phyloP scores from a whole-genome alignment of 2,329 filamentous ascomycete species.

The Trichophyton schoenleinii region DNA sequence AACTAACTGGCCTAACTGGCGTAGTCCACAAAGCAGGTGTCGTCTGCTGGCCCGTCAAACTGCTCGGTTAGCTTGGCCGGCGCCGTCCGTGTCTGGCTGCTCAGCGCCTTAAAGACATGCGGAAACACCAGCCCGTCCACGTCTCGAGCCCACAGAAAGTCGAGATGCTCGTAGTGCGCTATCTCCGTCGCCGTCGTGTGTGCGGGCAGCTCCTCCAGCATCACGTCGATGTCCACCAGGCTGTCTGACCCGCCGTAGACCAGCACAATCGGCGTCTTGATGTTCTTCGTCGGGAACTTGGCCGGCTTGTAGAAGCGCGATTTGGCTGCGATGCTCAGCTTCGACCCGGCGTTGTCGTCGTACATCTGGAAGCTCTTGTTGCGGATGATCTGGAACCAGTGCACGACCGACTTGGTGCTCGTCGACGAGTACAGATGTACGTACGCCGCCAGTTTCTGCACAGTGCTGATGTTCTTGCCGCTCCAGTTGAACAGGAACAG shows the following conservation, averaged over 20 bases:
- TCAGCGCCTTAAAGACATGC: constrained; percentile 79
- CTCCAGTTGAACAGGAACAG: constrained; percentile 83
- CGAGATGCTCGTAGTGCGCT: constrained; percentile 87
- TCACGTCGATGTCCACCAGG: constrained; percentile 81
- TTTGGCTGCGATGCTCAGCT: constrained; percentile 55
- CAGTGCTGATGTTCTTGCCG: constrained; percentile 65
- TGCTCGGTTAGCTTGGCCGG: neutral
- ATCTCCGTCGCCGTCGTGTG: constrained; percentile 80
- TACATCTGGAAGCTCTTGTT: constrained; percentile 97
- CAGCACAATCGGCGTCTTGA: constrained; percentile 86
- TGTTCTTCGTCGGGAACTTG: constrained; percentile 91
- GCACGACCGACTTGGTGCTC: constrained; percentile 90
- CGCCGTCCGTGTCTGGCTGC: constrained; percentile 43
- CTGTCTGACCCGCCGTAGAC: constrained; percentile 92
- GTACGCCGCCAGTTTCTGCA: constrained; percentile 90
- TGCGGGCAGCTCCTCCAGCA: constrained; percentile 75
- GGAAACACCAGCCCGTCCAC: constrained; percentile 75
- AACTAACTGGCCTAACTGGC: neutral
- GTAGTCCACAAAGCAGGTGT: neutral
- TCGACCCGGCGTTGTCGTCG: constrained; percentile 71
- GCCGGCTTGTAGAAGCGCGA: constrained; percentile 86
- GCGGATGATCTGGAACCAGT: constrained; percentile 99
- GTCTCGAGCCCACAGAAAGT: constrained; percentile 88
- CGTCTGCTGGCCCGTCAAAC: neutral
- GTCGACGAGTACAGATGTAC: constrained; percentile 94